phyloP scores from a whole-genome alignment of 805 yeast genomes.

The Limtongia smithiae region DNA sequence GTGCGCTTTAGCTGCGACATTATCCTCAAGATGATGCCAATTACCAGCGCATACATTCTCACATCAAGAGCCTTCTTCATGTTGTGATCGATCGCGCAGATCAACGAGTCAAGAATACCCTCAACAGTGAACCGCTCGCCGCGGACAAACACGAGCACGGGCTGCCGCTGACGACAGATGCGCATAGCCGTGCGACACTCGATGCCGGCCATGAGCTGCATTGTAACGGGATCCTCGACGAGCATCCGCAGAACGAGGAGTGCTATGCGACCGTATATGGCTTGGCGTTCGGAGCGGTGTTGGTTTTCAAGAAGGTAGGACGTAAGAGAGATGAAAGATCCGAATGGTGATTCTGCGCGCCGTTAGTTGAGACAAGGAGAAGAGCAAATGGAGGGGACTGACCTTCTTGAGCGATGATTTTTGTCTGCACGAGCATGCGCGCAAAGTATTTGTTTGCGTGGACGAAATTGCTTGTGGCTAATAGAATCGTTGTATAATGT shows the following conservation, averaged over 20 bases:
- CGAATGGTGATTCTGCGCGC: conserved; percentile 30
- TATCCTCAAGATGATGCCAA: conserved; percentile 19
- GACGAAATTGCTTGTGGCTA: conserved; percentile 38
- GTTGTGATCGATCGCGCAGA: conserved; percentile 36
- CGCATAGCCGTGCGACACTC: conserved; percentile 14
- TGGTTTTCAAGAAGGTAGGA: conserved; percentile 36
- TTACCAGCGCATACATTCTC: conserved; percentile 31
- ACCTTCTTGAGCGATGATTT: conserved; percentile 19
- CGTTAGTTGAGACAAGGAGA: not conserved
- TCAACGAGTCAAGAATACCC: conserved; percentile 38
- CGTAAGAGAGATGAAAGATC: conserved; percentile 35
- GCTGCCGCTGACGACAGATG: conserved; percentile 30
- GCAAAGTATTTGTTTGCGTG: conserved; percentile 39
- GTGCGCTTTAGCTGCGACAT: conserved; percentile 23
- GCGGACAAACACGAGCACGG: conserved; percentile 32
- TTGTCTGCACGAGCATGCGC: conserved; percentile 32
- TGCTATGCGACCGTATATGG: conserved; percentile 35
- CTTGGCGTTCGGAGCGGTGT: conserved; percentile 29
- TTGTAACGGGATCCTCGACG: conserved; percentile 33
- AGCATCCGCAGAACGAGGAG: conserved; percentile 35
- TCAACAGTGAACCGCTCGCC: conserved; percentile 34
- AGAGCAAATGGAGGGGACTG: not conserved
- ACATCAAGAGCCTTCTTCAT: conserved; percentile 33
- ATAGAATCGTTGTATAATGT: conserved; percentile 19
- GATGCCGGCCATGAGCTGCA: conserved; percentile 4